Evolutionary conservation across 2,329 filamentous ascomycete species (phyloP), one percentile per base, ranked within the genome.

Genomic region (Aspergillus vadensis): DNA sequence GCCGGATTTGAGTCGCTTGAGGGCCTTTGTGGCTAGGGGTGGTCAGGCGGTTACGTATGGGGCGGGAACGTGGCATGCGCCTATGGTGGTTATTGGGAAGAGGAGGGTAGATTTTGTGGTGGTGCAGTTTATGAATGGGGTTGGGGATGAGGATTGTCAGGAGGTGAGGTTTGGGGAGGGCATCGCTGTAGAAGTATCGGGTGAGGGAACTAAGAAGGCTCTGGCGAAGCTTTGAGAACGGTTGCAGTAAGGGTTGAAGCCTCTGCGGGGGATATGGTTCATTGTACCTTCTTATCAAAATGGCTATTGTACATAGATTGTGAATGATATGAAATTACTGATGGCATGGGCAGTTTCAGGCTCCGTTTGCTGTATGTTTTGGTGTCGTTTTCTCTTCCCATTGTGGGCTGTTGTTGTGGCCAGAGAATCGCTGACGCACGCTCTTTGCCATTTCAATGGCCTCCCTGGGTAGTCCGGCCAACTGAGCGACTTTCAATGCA

Each of bases 21-120:
- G 82, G 66, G 94, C 92, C 0, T 99, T 97, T 73, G 78, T 96
- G 57, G 93, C 91, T 1, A 85, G 83, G 53, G 88, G 87, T 2
- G 83, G 84, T 23, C 92, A 97, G 79, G 93, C 92, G 10, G 91
- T 99, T 14, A 97, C 92, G 2, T 99, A 98, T 75, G 92, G 86
- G 1, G 88, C 91, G 1, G 95, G 92, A 5, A 97, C 92, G 57
- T 99, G 89, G 94, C 95, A 99, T 80, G 92, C 94, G 63, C 95
- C 95, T 0, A 98, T 99, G 94, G 90, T 92, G 14, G 92, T 91
- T 15, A 77, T 98, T 52, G 93, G 93, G 0, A 75, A 78, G 48
- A 78, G 81, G 57, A 82, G 87, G 19, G 81, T 97, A 51, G 91
- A 95, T 72, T 98, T 97, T 75, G 85, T 96, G 5, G 94, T 98